Base-by-base conservation (phyloP, 768 basidiomycete species). In the Lyophyllum atratum region DNA sequence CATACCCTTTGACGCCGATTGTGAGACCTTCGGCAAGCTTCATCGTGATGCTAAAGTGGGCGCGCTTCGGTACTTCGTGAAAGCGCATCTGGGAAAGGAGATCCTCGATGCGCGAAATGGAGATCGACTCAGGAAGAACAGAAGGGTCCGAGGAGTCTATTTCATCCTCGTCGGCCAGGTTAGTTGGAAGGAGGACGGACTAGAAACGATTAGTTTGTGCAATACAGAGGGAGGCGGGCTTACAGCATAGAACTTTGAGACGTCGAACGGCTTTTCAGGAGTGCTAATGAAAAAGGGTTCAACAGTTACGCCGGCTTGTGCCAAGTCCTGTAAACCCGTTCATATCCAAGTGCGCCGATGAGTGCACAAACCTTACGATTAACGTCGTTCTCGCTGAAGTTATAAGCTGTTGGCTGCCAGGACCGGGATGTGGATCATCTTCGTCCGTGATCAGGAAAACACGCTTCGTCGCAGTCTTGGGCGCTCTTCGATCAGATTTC, bases 401-500 rank as follows among this genome's bases (percentile, higher is more conserved):
- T 6, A 83, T 70, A 10, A 92, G 71, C 51, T 89, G 86, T 43
- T 79, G 77, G 64, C 73, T 83, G n/a, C 76, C 78, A 4, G 76
- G 68, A 11, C 81, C 80, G 5, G 81, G 72, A 66, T 83, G 84
- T 2, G 94, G 94, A 62, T 90, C 72, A 63, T 95, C 93, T 62
- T 91, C 86, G 67, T 98, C 90, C 0, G 97, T 98, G 42, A 99
- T 90, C 37, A 96, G 75, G 69, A 98, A 98, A 1, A 98, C 83
- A 5, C 95, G 87, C 68, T 96, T 95, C n/a, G 89, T 86, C 2
- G 93, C 92, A 0, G 87, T 92, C 66, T 95, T 93, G 21, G 88
- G 86, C 8, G 92, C 90, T 11, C 92, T 94, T n/a, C n/a, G n/a
- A 58, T 21, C 37, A 51, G 39, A 34, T 19, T 26, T 25, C 51